Base-by-base conservation (phyloP, 306 rosid species). In the Clitoria ternatea region DNA sequence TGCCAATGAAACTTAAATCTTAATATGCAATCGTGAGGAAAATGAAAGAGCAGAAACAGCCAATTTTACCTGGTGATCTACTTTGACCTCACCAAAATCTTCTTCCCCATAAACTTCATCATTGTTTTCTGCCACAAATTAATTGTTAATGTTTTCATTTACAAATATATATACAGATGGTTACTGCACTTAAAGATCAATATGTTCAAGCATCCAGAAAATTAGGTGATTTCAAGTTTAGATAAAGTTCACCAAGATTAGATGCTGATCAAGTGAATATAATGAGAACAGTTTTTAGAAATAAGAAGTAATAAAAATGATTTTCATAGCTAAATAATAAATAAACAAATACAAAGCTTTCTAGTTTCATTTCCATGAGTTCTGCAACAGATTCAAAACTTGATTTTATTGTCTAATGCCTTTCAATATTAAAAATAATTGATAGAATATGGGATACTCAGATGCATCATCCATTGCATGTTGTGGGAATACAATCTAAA, bases 31-130 rank as follows among this genome's bases (percentile, higher is more conserved):
- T 57, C 48, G 26, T 47, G 24, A 19, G n/a, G 29, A 37, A 47
- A 47, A 76, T 19, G 45, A n/a, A 24, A 37, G 15, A 22, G 40
- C 12, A 39, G 32, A 48, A 48, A 20, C 37, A 42, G 14, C 29
- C 52, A 73, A 66, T 26, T 67, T 66, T 83, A 93, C 97, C 96
- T 93, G 98, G 78, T 88, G 90, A 70, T 90, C 92, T 74, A 93
- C 87, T 69, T 81, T 87, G 66, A 88, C 96, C 80, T 93, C 98
- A 30, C 89, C 87, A 78, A 87, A 88, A 26, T 93, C 98, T 79
- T 93, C 97, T 79, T 83, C 88, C 47, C 30, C 56, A 6, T 65
- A 78, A 68, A 70, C 73, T 60, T 89, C 96, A 65, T 70, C 82
- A 32, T 82, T 76, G 29, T 75, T 84, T 72, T 82, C 98, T 93